These are phyloP conservation scores for Elymus sibiricus DNA, from an alignment of 176 grass and related monocot genomes.

Conservation along the genomic window DNA sequence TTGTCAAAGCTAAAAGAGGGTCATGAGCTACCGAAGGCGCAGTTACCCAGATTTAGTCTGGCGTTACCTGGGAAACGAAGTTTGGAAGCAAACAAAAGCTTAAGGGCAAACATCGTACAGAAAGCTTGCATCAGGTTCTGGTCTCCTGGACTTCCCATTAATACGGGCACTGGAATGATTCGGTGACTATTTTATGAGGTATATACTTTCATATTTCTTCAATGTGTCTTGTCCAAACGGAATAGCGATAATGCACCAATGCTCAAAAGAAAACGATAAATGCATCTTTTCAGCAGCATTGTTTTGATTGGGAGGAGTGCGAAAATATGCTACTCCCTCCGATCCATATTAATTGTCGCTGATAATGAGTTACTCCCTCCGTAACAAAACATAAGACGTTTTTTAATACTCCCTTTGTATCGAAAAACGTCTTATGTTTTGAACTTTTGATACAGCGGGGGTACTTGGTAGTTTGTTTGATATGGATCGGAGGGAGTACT, in stretches of 20 bases:
- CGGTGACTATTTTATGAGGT: background rate
- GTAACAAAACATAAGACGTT: too few relatives aligned
- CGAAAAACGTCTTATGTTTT: too few relatives aligned
- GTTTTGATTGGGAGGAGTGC: background rate
- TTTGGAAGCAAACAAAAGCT: slow-evolving; percentile 17
- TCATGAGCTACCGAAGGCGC: background rate
- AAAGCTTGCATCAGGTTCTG: background rate
- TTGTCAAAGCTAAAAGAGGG: background rate
- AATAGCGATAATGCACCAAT: background rate
- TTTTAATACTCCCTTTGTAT: too few relatives aligned
- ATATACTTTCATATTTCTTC: background rate
- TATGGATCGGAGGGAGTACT: too few relatives aligned
- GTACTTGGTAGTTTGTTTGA: background rate
- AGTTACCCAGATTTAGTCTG: slow-evolving; percentile 7
- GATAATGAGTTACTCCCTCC: background rate
- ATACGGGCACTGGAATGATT: background rate
- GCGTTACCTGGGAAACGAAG: background rate
- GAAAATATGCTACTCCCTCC: background rate
- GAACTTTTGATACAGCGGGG: too few relatives aligned
- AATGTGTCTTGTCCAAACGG: background rate
- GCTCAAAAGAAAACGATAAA: background rate
- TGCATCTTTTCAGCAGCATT: background rate
- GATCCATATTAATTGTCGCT: too few relatives aligned
- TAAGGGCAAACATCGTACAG: background rate
- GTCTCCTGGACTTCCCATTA: background rate